Conservation (phyloP, 2,329 filamentous ascomycete species). For the Aspergillus pseudotamarii region DNA sequence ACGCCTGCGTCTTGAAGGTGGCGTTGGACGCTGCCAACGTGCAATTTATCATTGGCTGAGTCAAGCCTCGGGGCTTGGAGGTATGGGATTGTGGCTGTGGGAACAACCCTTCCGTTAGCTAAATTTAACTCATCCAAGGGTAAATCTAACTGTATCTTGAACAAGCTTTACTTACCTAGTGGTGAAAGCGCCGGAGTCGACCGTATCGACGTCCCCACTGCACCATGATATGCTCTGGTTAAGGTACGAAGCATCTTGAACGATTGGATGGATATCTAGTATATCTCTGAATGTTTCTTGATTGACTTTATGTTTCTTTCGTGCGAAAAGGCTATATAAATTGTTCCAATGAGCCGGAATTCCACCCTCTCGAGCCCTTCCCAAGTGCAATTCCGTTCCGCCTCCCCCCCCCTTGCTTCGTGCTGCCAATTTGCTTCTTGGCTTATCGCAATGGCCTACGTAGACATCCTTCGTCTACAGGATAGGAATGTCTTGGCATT, state of each 20-base stretch:
- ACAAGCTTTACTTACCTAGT: not conserved
- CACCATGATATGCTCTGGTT: not conserved
- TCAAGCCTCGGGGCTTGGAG: not conserved
- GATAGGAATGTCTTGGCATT: not conserved
- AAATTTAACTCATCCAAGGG: too few species aligned
- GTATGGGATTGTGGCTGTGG: not conserved
- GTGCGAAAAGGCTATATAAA: not conserved
- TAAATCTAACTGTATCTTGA: too few species aligned
- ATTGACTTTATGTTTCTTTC: not conserved
- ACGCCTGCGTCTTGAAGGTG: slow-evolving; percentile 28
- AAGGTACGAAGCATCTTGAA: not conserved
- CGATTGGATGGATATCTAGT: not conserved
- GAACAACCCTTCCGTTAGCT: not conserved
- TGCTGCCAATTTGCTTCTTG: not conserved
- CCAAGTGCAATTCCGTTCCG: not conserved
- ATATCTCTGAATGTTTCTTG: not conserved
- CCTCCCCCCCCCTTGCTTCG: not conserved
- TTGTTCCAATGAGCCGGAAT: not conserved
- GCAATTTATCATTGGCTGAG: not conserved
- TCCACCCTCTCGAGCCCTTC: not conserved
- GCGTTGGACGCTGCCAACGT: not conserved
- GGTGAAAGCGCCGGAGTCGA: not conserved
- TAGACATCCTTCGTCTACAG: not conserved
- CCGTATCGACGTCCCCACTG: not conserved
- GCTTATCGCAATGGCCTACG: not conserved